phyloP scores from a whole-genome alignment of 2,329 filamentous ascomycete species.

The Fusarium pseudonygamai region DNA sequence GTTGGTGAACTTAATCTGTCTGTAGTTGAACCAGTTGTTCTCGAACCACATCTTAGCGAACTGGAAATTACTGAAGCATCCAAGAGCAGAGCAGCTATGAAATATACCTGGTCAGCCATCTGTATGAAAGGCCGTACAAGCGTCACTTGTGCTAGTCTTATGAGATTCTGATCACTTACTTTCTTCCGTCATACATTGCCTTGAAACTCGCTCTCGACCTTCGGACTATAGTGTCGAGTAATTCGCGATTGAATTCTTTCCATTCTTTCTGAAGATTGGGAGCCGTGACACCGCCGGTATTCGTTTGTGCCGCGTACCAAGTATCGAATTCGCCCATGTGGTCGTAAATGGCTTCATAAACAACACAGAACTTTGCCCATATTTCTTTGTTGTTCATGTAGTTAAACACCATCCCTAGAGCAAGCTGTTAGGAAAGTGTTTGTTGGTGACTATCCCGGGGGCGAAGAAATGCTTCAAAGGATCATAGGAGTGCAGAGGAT shows the following conservation, averaged over 20 bases:
- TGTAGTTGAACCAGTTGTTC: background rate
- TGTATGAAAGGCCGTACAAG: background rate
- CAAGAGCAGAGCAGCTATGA: background rate
- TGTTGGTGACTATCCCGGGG: too few relatives aligned
- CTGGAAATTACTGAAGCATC: background rate
- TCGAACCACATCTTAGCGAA: background rate
- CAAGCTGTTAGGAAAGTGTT: background rate
- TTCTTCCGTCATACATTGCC: background rate
- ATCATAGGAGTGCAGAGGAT: background rate
- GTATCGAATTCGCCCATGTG: background rate
- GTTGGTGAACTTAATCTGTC: background rate
- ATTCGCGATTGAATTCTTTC: background rate
- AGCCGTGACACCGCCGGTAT: background rate
- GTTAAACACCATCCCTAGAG: background rate
- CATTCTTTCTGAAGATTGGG: background rate
- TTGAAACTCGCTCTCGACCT: background rate
- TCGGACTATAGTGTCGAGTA: background rate
- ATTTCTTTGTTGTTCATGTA: background rate
- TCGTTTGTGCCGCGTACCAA: background rate
- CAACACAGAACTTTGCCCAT: background rate
- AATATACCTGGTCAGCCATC: background rate
- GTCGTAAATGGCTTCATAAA: background rate
- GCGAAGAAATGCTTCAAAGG: too few relatives aligned
- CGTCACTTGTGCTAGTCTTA: background rate
- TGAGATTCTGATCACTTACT: background rate